Evolutionary conservation across 176 grass and related monocot genomes (phyloP).

Genomic region (Canna indica): DNA sequence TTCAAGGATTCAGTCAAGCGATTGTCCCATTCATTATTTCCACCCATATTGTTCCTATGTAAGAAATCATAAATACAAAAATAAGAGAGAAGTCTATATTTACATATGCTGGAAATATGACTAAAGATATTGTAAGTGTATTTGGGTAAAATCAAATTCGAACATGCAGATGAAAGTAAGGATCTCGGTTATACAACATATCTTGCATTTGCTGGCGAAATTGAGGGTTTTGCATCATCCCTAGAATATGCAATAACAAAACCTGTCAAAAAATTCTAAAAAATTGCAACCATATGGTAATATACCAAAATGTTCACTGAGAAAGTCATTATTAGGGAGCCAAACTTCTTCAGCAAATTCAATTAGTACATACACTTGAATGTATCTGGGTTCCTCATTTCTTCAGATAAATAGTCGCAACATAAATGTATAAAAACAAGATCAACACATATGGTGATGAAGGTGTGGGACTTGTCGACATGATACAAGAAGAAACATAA

Average conservation of each 20-base stretch:
- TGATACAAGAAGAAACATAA: conserved; percentile 6
- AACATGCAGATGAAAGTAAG: conserved; percentile 21
- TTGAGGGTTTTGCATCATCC: conserved; percentile 91
- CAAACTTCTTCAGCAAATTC: background rate
- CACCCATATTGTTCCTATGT: conserved; percentile 87
- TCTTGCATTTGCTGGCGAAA: conserved; percentile 91
- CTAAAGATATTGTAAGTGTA: conserved; percentile 14
- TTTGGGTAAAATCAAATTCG: conserved; percentile 10
- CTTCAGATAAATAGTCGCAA: conserved; percentile 82
- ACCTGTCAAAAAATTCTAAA: background rate
- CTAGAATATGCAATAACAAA: conserved; percentile 37
- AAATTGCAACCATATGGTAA: background rate
- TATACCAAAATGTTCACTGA: background rate
- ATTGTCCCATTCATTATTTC: conserved; percentile 76
- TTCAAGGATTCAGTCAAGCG: conserved; percentile 79
- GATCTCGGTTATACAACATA: conserved; percentile 63
- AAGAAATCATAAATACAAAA: background rate
- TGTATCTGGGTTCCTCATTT: conserved; percentile 85
- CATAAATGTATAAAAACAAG: conserved; percentile 19
- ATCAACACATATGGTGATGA: conserved; percentile 13
- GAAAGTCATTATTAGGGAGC: background rate
- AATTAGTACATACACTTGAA: conserved; percentile 64
- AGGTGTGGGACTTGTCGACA: background rate
- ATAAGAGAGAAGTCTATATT: background rate
- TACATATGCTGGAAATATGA: background rate